Evolutionary conservation across 805 yeast species (phyloP).

Genomic region (Kluyveromyces dobzhanskii): DNA sequence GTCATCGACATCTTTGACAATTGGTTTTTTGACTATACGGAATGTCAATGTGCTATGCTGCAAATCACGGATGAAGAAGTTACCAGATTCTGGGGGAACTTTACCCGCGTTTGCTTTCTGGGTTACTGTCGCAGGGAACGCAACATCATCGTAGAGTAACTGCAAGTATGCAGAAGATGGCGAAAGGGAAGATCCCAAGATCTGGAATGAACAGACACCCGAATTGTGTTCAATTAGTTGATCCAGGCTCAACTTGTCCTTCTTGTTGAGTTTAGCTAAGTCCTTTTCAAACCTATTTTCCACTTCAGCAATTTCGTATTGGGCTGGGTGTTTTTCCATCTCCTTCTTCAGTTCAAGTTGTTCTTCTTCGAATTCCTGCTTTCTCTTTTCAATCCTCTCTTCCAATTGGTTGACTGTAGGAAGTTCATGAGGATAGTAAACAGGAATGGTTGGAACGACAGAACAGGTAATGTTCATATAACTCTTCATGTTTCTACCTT

Average conservation of each 20-base stretch:
- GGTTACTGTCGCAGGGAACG: constrained; percentile 49
- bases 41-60: constrained; percentile 49
- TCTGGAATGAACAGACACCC: constrained; percentile 52
- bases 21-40: constrained; percentile 46
- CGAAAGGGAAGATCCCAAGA: constrained; percentile 41
- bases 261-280: constrained; percentile 23
- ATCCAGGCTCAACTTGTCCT: constrained; percentile 42
- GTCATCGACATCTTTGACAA: constrained; percentile 40
- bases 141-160: constrained; percentile 55
- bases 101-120: constrained; percentile 39
- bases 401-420: constrained; percentile 38
- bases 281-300: constrained; percentile 35
- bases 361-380: constrained; percentile 33
- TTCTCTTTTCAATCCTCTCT: constrained; percentile 31
- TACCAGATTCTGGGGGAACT: constrained; percentile 43
- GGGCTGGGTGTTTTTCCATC: constrained; percentile 48
- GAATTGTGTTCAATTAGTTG: constrained; percentile 45
- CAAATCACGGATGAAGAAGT: constrained; percentile 63
- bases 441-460: constrained; percentile 58
- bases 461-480: constrained; percentile 45
- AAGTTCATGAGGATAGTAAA: constrained; percentile 50
- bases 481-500: constrained; percentile 43
- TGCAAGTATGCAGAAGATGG: constrained; percentile 47
- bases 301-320: constrained; percentile 54
- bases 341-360: constrained; percentile 43